Conservation (phyloP, 768 basidiomycete genomes). For the Chiua virens region DNA sequence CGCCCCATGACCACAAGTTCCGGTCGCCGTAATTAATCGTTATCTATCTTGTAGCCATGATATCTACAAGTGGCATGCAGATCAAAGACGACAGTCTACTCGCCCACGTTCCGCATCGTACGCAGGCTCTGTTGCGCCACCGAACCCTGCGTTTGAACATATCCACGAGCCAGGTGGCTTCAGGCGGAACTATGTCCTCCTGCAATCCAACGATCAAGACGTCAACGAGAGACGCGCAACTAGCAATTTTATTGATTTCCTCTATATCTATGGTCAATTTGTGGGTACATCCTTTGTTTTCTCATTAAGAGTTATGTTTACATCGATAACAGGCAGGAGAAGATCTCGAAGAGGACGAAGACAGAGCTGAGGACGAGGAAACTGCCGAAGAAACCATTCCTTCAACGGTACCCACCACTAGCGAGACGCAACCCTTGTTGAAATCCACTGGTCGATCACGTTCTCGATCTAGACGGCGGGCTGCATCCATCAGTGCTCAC, state of each 20-base stretch:
- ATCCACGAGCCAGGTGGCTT: slow-evolving; percentile 97
- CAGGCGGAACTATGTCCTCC: slow-evolving; percentile 80
- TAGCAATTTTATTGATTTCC: slow-evolving; percentile 91
- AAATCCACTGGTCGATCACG: slow-evolving; percentile 38
- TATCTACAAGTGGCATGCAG: slow-evolving; percentile 94
- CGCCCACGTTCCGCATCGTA: slow-evolving; percentile 74
- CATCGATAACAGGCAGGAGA: slow-evolving; percentile 70
- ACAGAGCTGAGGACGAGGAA: slow-evolving; percentile 59
- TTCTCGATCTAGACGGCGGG: slow-evolving; percentile 55
- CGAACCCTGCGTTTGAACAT: slow-evolving; percentile 83
- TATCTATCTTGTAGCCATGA: slow-evolving; percentile 57
- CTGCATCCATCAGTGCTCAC: slow-evolving; percentile 56
- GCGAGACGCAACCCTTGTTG: slow-evolving; percentile 62
- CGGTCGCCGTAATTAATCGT: slow-evolving; percentile 12
- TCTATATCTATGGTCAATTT: slow-evolving; percentile 94
- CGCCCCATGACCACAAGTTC: slow-evolving; percentile 2
- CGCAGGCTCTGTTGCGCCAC: slow-evolving; percentile 49
- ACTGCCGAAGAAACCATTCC: slow-evolving; percentile 29
- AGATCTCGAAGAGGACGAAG: slow-evolving; percentile 86
- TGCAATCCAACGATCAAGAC: slow-evolving; percentile 69
- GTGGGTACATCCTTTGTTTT: slow-evolving; percentile 47
- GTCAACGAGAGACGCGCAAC: slow-evolving; percentile 59
- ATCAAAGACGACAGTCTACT: slow-evolving; percentile 57
- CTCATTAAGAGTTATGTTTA: not conserved
- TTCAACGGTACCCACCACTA: slow-evolving; percentile 7